phyloP scores from a whole-genome alignment of 1,284 basidiomycete genomes.

The Ganoderma lingzhi region DNA sequence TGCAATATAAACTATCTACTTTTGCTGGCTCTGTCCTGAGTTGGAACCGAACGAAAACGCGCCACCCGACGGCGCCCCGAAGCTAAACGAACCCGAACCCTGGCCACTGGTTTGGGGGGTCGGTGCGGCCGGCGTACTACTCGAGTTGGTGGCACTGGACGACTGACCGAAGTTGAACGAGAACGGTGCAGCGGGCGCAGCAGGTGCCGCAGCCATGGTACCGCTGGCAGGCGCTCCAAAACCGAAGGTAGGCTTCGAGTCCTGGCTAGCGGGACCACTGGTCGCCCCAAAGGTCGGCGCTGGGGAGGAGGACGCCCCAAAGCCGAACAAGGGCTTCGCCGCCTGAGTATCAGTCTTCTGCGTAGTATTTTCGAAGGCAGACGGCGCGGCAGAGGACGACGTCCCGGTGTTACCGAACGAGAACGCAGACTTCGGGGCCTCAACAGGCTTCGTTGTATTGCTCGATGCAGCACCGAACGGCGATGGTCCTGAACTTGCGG shows the following conservation, averaged over 20 bases:
- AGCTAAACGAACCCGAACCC: constrained; percentile 34
- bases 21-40: constrained; percentile 30
- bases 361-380: constrained; percentile 6
- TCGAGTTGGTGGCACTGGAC: constrained; percentile 23
- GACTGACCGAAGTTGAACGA: constrained; percentile 31
- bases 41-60: constrained; percentile 45
- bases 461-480: constrained; percentile 20
- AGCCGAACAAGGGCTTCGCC: constrained; percentile 13
- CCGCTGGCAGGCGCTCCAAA: constrained; percentile 10
- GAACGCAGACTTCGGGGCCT: constrained; percentile 27
- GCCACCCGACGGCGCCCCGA: constrained; percentile 23
- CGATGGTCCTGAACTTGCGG: constrained; percentile 6
- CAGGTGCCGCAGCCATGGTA: background rate
- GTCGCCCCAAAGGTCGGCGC: constrained; percentile 16
- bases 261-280: background rate
- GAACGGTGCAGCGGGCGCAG: constrained; percentile 28
- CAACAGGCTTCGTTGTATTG: constrained; percentile 19
- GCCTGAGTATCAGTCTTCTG: constrained; percentile 10
- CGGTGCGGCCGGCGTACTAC: constrained; percentile 5
- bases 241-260: constrained; percentile 9
- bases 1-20: constrained; percentile 26
- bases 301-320: constrained; percentile 12
- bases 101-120: background rate
- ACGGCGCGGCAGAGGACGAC: background rate
- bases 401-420: constrained; percentile 19